Percentiles rank a stretch among this genome's conserved stretches.
Conservation (phyloP, 2,329 filamentous ascomycete species). For the Neofusicoccum kwambonambiense region DNA sequence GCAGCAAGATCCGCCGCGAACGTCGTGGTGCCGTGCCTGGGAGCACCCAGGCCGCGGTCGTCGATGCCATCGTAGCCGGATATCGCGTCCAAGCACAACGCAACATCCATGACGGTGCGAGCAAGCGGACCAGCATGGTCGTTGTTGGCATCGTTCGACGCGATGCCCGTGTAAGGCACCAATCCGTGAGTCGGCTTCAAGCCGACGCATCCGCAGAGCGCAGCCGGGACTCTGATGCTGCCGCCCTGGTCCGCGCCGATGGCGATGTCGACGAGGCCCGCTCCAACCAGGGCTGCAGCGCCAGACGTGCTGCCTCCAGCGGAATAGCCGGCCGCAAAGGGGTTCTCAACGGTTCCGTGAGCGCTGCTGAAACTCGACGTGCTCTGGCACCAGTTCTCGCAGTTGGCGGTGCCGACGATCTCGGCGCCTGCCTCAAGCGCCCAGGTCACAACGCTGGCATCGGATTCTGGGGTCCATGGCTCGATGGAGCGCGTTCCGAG, state of each 20-base stretch:
- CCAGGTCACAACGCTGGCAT: constrained; percentile 55
- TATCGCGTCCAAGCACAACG: constrained; percentile 31
- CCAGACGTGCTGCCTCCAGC: constrained; percentile 51
- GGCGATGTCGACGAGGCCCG: constrained; percentile 37
- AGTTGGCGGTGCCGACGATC: constrained; percentile 52
- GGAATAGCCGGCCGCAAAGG: constrained; percentile 45
- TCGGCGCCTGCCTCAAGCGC: constrained; percentile 51
- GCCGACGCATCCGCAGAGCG: constrained; percentile 36
- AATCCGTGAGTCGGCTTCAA: constrained; percentile 51
- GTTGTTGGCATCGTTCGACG: constrained; percentile 33
- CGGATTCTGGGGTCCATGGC: constrained; percentile 52
- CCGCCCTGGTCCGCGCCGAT: constrained; percentile 43
- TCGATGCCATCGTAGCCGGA: constrained; percentile 32
- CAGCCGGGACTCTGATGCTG: constrained; percentile 38
- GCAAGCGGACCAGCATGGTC: constrained; percentile 44
- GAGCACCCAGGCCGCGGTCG: constrained; percentile 31
- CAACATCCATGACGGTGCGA: constrained; percentile 27
- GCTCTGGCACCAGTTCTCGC: constrained; percentile 55
- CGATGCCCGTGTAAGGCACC: constrained; percentile 52
- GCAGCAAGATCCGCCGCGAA: constrained; percentile 22
- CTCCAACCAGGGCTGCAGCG: constrained; percentile 44
- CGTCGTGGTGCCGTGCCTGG: constrained; percentile 25
- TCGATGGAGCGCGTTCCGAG: constrained; percentile 52
- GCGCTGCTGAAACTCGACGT: constrained; percentile 50
- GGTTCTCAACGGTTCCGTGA: constrained; percentile 42